Evolutionary conservation across 106 monocot species (phyloP), one percentile per base, ranked within the genome.

Genomic region (Acanthochlamys bracteata): DNA sequence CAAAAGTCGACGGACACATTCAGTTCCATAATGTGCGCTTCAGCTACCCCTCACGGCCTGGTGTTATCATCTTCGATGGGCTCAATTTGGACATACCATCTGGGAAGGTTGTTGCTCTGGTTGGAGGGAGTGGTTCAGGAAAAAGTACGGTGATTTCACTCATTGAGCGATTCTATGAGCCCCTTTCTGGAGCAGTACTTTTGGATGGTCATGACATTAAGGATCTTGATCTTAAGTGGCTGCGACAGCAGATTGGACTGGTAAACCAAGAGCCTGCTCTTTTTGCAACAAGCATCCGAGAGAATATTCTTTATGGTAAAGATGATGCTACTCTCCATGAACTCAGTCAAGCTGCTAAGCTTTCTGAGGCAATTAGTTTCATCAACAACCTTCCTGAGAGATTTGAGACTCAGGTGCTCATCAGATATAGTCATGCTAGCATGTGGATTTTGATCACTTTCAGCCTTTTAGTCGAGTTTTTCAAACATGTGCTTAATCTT

Each of bases 111-210:
- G 81, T 89, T 15, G 98, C 98, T 0, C 86, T 99, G 25, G 92
- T 99, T 14, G 98, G 98, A 14, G 98, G 92, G 1, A 92, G 92
- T 42, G 98, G 98, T 41, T 92, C 98, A 0, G 98, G 98, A 11
- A 99, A 99, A 81, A 99, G 98, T 74, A 89, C 98, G 0, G 79
- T 92, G 1, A 88, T 99, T 60, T 89, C 98, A 1, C 83, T 99
- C 24, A 89, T 99, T 41, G 98, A 99, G 80, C 67, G 98, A 51
- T 99, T 99, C 66, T 99, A 99, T 53, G 92, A 99, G 63, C 98
- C 88, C n/a, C 72, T 66, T 21, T 72, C 55, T n/a, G 88, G 88
- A 15, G 47, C 71, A 3, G 65, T 89, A 47, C 64, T 84, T 7
- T 57, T 89, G 52, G 88, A 89, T 24, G 78, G 88, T 20, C 63